Base-by-base conservation (phyloP, 2,329 filamentous ascomycete genomes). In the Colletotrichum sp. region DNA sequence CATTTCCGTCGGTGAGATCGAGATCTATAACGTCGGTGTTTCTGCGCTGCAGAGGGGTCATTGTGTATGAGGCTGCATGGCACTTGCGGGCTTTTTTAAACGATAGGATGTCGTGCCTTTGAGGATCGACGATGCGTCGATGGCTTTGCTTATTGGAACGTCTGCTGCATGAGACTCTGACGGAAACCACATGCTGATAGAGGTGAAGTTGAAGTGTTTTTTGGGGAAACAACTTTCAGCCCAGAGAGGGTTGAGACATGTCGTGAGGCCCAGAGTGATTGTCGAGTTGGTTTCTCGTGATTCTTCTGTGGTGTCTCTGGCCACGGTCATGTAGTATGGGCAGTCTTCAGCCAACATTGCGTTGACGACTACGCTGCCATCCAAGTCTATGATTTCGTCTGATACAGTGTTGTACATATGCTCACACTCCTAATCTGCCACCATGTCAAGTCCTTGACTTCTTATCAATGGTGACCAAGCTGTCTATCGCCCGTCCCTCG, bases 401-500 rank as follows among this genome's bases (percentile, higher is more conserved):
- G 55, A 69, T 69, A 69, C 67, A 69, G 34, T 68, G 25, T 55
- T 22, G 25, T 55, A 67, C 64, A 67, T 32, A 34, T 63, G 61
- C 61, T 22, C n/a, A 22, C 11, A 39, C 27, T 30, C 15, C 62
- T 15, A 27, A 36, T 16, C 32, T 19, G n/a, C 13, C 25, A 52
- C 13, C 39, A 5, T 36, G 8, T 67, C 16, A 25, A 4, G 30
- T 22, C 30, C 12, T 63, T n/a, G n/a, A 27, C 19, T 67, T 49
- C 25, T 29, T 52, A 6, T 32, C 57, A 13, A 75, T 29, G 27
- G 63, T 75, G 36, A 90, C 86, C 52, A 93, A 80, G 77, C 89
- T 87, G 83, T 93, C 92, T 69, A 93, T 81, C 5, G 90, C 90
- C 71, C 86, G 87, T 59, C 92, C 92, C 6, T 89, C 86, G 55